Evolutionary conservation across 2,329 filamentous ascomycete species (phyloP).

Genomic region (Hymenoscyphus salicellus): DNA sequence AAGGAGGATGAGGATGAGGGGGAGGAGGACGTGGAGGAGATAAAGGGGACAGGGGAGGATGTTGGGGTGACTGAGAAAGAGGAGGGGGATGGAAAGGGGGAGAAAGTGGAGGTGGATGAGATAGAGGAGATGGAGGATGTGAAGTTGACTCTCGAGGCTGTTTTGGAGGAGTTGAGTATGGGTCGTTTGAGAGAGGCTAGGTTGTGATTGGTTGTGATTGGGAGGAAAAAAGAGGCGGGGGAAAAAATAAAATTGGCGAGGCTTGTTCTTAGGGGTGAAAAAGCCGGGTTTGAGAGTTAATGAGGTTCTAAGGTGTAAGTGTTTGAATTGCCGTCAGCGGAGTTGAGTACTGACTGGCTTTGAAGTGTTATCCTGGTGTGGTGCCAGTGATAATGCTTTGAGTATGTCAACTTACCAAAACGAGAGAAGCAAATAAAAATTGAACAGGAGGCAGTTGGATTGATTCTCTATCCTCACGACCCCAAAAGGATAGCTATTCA

Average conservation of each 20-base stretch:
- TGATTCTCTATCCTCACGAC: neutral
- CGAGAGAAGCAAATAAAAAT: neutral
- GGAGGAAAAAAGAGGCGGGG: neutral
- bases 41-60: neutral
- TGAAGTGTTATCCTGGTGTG: neutral
- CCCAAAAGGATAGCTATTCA: neutral
- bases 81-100: neutral
- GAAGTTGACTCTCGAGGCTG: neutral
- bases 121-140: neutral
- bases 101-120: neutral
- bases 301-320: neutral
- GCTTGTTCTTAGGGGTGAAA: neutral
- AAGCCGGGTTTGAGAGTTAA: neutral
- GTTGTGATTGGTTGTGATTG: neutral
- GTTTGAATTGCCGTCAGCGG: fast-evolving
- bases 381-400: neutral
- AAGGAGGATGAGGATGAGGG: neutral
- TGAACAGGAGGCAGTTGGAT: neutral
- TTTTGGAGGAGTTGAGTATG: neutral
- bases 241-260: neutral
- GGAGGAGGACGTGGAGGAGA: neutral
- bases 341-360: neutral
- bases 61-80: neutral
- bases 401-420: neutral
- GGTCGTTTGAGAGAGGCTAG: neutral